Evolutionary conservation across 1,284 basidiomycete genomes (phyloP).

Genomic region (Rhodotorula sp.): DNA sequence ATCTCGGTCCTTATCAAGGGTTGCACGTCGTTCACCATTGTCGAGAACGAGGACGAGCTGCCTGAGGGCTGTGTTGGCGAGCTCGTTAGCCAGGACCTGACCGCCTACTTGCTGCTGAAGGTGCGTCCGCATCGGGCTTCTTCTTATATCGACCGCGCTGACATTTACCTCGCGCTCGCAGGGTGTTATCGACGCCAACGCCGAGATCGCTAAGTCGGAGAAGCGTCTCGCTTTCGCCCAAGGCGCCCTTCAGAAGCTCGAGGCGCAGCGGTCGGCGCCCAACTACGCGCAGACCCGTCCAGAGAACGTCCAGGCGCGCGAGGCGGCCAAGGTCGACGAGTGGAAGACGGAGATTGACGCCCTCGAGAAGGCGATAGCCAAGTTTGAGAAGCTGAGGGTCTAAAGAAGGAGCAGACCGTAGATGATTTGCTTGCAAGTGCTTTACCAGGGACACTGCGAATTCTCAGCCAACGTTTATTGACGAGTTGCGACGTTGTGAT

Average conservation of each 20-base stretch:
- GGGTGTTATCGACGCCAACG: slow-evolving; percentile 80
- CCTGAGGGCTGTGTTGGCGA: slow-evolving; percentile 85
- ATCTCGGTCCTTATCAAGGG: slow-evolving; percentile 69
- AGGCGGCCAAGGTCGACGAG: slow-evolving; percentile 72
- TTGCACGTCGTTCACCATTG: slow-evolving; percentile 67
- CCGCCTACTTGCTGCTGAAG: slow-evolving; percentile 77
- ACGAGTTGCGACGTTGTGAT: no score
- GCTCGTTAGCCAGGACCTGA: slow-evolving; percentile 70
- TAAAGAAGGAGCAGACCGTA: background rate
- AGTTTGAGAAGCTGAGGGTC: slow-evolving; percentile 56
- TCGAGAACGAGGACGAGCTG: slow-evolving; percentile 59
- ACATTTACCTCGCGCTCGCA: slow-evolving; percentile 44
- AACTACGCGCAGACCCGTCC: slow-evolving; percentile 79
- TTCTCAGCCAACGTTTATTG: background rate
- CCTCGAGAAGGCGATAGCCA: slow-evolving; percentile 59
- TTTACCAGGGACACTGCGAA: background rate
- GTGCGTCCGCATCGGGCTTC: slow-evolving; percentile 54
- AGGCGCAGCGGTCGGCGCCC: slow-evolving; percentile 67
- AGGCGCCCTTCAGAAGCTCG: slow-evolving; percentile 69
- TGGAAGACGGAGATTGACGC: slow-evolving; percentile 64
- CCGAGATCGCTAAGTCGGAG: slow-evolving; percentile 76
- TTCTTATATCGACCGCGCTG: background rate
- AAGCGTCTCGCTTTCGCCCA: slow-evolving; percentile 76
- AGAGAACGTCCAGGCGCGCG: slow-evolving; percentile 73
- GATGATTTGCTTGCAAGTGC: background rate